Evolutionary conservation across 257 asterid species (phyloP).

Genomic region (Solanum acaule): DNA sequence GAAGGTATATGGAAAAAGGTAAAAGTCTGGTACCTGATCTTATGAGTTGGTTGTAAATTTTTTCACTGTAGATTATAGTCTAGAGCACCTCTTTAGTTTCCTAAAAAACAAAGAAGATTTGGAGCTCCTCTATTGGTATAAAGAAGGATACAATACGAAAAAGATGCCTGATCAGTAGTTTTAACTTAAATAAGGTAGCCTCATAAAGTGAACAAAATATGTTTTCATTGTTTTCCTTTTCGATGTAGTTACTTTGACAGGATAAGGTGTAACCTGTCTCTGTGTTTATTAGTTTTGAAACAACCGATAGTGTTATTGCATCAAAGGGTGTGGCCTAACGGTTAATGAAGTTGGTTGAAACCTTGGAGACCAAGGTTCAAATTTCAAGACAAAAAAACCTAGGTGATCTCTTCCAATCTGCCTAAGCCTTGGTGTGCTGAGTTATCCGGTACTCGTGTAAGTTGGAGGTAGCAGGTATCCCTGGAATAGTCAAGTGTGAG

Average conservation of each 20-base stretch:
- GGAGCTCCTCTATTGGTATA: not conserved
- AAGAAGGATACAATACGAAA: not conserved
- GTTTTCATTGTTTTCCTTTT: not conserved
- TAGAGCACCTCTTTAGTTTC: not conserved
- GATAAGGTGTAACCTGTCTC: not conserved
- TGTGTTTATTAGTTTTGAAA: not conserved
- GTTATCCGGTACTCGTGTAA: not conserved
- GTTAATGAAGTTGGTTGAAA: not conserved
- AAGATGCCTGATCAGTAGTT: not conserved
- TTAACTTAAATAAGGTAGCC: not conserved
- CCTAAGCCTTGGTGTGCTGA: not conserved
- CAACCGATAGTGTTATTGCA: not conserved
- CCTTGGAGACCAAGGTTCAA: not conserved
- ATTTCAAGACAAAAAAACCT: not conserved
- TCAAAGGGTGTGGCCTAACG: not conserved
- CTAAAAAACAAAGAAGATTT: not conserved
- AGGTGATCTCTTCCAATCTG: not conserved
- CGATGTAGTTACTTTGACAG: not conserved
- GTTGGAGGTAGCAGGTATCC: not conserved
- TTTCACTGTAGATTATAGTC: not conserved
- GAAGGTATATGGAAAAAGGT: slow-evolving; percentile 99
- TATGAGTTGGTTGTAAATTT: not conserved
- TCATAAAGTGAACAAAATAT: not conserved
- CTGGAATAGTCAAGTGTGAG: not conserved
- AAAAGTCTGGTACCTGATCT: slow-evolving; percentile 1